Base-by-base conservation (phyloP, 192 early-diverging fungal genomes). In the Gorgonomyces haynaldii region DNA sequence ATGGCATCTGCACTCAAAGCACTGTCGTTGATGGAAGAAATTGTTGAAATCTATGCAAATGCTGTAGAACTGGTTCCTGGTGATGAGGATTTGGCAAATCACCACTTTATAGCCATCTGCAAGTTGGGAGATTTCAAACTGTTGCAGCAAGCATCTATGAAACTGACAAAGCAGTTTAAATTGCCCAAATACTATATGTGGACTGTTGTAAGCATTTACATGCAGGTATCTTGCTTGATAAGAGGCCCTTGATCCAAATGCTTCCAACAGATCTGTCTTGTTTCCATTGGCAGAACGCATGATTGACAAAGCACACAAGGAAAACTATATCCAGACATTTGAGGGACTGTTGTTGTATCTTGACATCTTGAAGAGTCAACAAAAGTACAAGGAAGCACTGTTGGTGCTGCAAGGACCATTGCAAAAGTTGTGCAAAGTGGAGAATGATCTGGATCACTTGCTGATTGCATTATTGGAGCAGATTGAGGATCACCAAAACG, bases 31-130 rank as follows among this genome's bases (percentile, higher is more conserved):
- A 52, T 78, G 78, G 65, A 82, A 6, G 74, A 81, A 15, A 77
- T 92, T 35, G 70, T 79, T 26, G 72, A 77, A 20, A 50, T 91
- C 1, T 92, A 92, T 53, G 74, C 75, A 32, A 75, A 63, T 10
- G 86, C 85, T 3, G 72, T 66, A 19, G 64, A 60, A 30, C 29
- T 50, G 5, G 54, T 66, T 27, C 82, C 86, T 10, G 63, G 69
- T 16, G 81, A 85, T 42, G 84, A 88, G 52, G 78, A 84, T 38
- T 58, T 85, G 24, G 77, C 68, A 7, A 76, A 65, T 34, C 81
- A 88, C 42, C 76, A 79, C 73, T 92, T 86, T 58, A 88, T 92
- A 85, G 79, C 79, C 0, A 62, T 89, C 24, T 84, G 82, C 0
- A 69, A 84, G 34, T 77, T 51, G 22, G 37, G 65, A 2, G 70